phyloP scores from a whole-genome alignment of 768 basidiomycete species.

The Pleurotus giganteus region DNA sequence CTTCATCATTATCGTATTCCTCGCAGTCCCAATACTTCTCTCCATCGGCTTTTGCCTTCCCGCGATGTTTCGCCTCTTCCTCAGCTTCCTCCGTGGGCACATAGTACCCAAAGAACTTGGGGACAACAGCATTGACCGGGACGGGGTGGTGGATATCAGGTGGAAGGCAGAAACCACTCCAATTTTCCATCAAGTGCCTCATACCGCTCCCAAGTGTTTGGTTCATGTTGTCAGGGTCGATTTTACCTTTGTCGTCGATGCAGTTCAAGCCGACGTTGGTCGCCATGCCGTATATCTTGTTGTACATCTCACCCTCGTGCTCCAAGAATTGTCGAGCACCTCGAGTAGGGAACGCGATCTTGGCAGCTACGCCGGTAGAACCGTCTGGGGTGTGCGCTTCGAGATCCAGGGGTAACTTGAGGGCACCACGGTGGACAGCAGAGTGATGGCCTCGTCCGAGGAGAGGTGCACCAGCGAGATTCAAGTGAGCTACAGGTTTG shows the following conservation, averaged over 20 bases:
- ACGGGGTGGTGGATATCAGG: constrained; percentile 25
- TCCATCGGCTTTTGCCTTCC: not conserved
- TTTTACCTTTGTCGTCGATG: not conserved
- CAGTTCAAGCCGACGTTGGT: not conserved
- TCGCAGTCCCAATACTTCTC: not conserved
- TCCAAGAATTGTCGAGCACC: constrained; percentile 23
- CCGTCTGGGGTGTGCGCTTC: constrained; percentile 19
- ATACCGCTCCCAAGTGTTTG: not conserved
- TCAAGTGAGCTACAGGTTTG: constrained; percentile 11
- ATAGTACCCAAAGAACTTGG: constrained; percentile 53
- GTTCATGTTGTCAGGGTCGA: not conserved
- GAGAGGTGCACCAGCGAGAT: constrained; percentile 17
- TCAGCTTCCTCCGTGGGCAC: constrained; percentile 17
- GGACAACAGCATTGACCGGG: constrained; percentile 39
- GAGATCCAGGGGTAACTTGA: constrained; percentile 35
- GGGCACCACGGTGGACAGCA: constrained; percentile 35
- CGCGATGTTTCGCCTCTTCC: not conserved
- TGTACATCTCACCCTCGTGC: constrained; percentile 33
- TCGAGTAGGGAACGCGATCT: constrained; percentile 27
- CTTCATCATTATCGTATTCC: not conserved
- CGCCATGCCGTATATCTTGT: constrained; percentile 16
- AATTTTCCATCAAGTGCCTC: constrained; percentile 29
- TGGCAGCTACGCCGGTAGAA: constrained; percentile 32
- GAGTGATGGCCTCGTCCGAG: constrained; percentile 22
- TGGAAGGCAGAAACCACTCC: constrained; percentile 31